Conservation (phyloP, 2,329 filamentous ascomycete genomes). For the Fusarium sp. region DNA sequence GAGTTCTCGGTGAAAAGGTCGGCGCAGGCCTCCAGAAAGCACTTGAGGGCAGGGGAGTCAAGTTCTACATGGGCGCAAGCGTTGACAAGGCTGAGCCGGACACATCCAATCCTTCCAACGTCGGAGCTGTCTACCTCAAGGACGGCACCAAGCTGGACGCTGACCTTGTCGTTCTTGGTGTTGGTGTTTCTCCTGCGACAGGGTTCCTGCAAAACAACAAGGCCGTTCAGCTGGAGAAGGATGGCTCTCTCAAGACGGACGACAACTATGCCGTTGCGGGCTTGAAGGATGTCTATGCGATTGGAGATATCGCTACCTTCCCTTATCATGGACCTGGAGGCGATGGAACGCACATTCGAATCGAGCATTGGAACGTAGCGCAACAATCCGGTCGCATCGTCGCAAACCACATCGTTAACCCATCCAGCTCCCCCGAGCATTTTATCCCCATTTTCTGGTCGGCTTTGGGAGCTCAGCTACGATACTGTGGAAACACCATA, state of each 20-base stretch:
- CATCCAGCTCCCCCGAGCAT: constrained; percentile 65
- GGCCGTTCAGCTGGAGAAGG: constrained; percentile 73
- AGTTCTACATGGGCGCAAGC: constrained; percentile 80
- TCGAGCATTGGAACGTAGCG: constrained; percentile 99
- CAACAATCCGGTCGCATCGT: constrained; percentile 88
- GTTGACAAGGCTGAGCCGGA: constrained; percentile 86
- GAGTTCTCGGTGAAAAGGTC: constrained; percentile 82
- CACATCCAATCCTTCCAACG: constrained; percentile 69
- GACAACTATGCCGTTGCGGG: constrained; percentile 79
- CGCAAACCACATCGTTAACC: constrained; percentile 76
- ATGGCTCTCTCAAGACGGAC: constrained; percentile 86
- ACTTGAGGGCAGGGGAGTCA: constrained; percentile 85
- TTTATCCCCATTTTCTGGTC: constrained; percentile 99
- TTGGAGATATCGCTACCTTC: constrained; percentile 94
- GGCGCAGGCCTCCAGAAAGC: constrained; percentile 80
- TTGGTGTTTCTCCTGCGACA: constrained; percentile 87
- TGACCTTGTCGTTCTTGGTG: constrained; percentile 89
- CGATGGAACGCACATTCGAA: constrained; percentile 74
- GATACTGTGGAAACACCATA: constrained; percentile 88
- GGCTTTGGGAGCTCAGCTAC: constrained; percentile 83
- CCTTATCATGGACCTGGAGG: constrained; percentile 92
- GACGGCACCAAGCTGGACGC: constrained; percentile 85
- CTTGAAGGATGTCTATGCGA: constrained; percentile 83
- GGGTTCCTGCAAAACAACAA: constrained; percentile 79
- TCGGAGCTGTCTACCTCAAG: constrained; percentile 82